Percentiles rank a stretch among this genome's conserved stretches.
Conservation (phyloP, 202 grass and related monocot genomes). For the Panicum hallii region DNA sequence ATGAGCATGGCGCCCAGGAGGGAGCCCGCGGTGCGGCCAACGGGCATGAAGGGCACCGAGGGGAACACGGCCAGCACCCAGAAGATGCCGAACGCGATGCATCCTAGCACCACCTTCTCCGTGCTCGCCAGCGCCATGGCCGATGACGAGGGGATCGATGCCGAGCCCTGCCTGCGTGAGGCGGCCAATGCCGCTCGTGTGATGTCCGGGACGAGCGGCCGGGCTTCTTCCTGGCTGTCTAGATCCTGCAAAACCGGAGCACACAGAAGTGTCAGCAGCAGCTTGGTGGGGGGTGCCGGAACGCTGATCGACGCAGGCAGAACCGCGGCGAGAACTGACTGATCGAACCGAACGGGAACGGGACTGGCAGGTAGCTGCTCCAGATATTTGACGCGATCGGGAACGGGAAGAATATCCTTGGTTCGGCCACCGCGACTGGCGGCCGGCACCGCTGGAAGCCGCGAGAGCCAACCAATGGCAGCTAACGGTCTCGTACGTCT, state of each 20-base stretch:
- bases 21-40: slow-evolving; percentile 87
- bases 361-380: too few species aligned
- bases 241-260: slow-evolving; percentile 53
- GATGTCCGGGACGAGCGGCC: slow-evolving; percentile 1
- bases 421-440: neutral
- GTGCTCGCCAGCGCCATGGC: slow-evolving; percentile 69
- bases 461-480: slow-evolving; percentile 1
- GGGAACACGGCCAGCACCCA: slow-evolving; percentile 97
- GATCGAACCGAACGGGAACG: neutral
- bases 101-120: slow-evolving; percentile 84
- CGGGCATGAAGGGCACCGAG: slow-evolving; percentile 86
- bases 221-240: neutral
- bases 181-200: neutral
- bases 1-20: slow-evolving; percentile 95
- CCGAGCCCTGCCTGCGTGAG: neutral
- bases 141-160: neutral
- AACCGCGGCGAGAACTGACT: neutral
- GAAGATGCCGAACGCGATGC: slow-evolving; percentile 85
- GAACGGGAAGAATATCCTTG: neutral
- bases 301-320: neutral
- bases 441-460: neutral
- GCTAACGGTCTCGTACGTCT: slow-evolving; percentile 8
- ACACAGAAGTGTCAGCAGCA: neutral
- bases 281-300: neutral
- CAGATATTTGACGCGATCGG: slow-evolving; percentile 7